These are phyloP conservation scores for Pichia eremophila DNA, from an alignment of 805 yeast genomes.

Conservation along the genomic window DNA sequence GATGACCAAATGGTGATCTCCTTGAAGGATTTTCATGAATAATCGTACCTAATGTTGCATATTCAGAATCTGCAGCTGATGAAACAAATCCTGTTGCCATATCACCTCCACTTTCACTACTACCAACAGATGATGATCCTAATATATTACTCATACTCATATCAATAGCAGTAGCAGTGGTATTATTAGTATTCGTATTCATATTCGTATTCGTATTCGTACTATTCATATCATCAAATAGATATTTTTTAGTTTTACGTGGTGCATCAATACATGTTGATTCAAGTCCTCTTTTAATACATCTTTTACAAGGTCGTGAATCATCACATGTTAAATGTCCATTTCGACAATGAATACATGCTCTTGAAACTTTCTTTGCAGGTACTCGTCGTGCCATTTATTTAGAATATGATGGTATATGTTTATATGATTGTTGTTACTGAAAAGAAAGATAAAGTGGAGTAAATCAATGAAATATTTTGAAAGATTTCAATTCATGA, in stretches of 20 bases:
- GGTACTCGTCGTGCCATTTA: slow-evolving; percentile 25
- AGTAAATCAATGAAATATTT: no score
- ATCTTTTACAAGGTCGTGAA: slow-evolving; percentile 53
- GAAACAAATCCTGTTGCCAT: slow-evolving; percentile 30
- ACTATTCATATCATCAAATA: slow-evolving; percentile 18
- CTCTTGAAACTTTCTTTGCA: slow-evolving; percentile 63
- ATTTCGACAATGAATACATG: slow-evolving; percentile 84
- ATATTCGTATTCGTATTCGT: no score
- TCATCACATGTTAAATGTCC: slow-evolving; percentile 91
- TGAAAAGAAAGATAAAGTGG: no score
- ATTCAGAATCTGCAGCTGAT: slow-evolving; percentile 65
- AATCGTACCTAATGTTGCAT: slow-evolving; percentile 58
- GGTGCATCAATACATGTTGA: slow-evolving; percentile 83
- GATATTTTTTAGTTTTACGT: slow-evolving; percentile 73
- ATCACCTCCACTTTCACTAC: not conserved
- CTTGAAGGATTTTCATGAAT: slow-evolving; percentile 26
- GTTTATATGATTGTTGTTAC: no score
- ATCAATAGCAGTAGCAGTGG: no score
- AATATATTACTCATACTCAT: no score
- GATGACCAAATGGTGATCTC: not conserved
- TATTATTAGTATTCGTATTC: no score
- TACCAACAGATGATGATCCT: no score
- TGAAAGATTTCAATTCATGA: no score
- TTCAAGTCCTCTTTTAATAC: slow-evolving; percentile 59
- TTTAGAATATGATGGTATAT: no score